Evolutionary conservation across 2,329 filamentous ascomycete species (phyloP), one percentile per base, ranked within the genome.

Genomic region (Pseudogymnoascus sp.): DNA sequence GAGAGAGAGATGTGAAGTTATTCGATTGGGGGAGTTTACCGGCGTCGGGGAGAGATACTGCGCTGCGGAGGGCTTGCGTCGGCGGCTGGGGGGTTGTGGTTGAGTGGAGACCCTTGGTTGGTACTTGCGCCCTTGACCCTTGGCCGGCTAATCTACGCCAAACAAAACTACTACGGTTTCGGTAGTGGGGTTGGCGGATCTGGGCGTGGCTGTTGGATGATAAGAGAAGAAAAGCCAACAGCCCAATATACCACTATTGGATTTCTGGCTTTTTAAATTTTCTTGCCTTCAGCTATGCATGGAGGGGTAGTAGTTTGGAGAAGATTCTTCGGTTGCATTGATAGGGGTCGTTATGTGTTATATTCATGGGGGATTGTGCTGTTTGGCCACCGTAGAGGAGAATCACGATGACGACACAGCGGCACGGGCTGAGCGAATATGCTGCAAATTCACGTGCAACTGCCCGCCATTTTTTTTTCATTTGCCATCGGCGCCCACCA

Each of bases 91-190:
- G 57, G 22, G 22, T 22, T 2, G 22, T 22, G 22, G 4, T 22
- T 25, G 22, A 25, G 37, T 37, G 35, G 35, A 6, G 57, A 25
- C 57, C 35, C 35, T 58, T 25, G 11, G 53, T 36, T 37, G 37
- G 20, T 58, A 9, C 25, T 58, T 58, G 37, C 35, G 37, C 37
- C 35, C 57, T 25, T 43, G 37, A 58, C 57, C 35, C 35, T 41
- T 43, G 57, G 18, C 35, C 57, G 33, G 57, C 57, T 53, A 58
- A 43, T 58, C 35, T 25, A 43, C 57, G 30, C 57, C 37, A 43
- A 30, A 58, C 57, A n/a, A 2, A 33, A 15, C 25, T 43, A 58
- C 28, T 8, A 58, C 15, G 11, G 5, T 41, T 37, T 37, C n/a
- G 35, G 57, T 43, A 12, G 57, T 58, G 57, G 57, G 57, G 57